A percentile compares a stretch with the other conserved stretches of the same genome.
phyloP scores from a whole-genome alignment of 352 stramenopile species.

The Saprolegnia diclina region DNA sequence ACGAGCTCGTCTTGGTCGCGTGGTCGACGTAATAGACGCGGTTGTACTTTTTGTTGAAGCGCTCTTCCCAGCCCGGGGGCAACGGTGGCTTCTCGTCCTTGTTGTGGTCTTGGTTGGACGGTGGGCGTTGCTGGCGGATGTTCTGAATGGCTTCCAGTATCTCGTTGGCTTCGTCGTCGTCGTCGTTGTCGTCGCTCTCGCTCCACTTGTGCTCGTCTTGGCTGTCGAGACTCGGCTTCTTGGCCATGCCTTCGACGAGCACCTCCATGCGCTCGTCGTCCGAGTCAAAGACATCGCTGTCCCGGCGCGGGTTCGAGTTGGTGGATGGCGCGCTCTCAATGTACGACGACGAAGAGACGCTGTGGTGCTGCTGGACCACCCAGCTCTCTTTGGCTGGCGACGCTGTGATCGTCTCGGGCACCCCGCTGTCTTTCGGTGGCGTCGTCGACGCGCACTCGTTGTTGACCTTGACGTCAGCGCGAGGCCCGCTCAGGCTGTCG shows the following conservation, averaged over 20 bases:
- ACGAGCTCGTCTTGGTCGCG: constrained; percentile 27
- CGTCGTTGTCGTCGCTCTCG: constrained; percentile 30
- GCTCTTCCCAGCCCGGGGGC: constrained; percentile 26
- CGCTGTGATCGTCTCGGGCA: neutral
- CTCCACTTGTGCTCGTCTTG: constrained; percentile 30
- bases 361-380: neutral
- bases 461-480: constrained; percentile 5
- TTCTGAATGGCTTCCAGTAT: constrained; percentile 23
- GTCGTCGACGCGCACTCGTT: constrained; percentile 4
- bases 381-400: neutral
- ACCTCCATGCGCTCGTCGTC: constrained; percentile 14
- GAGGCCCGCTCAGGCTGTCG: constrained; percentile 4
- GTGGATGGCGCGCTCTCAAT: constrained; percentile 11
- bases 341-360: neutral
- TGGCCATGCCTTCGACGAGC: constrained; percentile 2
- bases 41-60: constrained; percentile 28
- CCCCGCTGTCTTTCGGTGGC: neutral
- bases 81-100: constrained; percentile 13
- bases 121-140: neutral
- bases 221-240: neutral
- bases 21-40: constrained; percentile 29
- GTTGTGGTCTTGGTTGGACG: constrained; percentile 24
- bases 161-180: constrained; percentile 28
- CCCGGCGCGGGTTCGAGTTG: neutral
- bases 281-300: constrained; percentile 5